phyloP scores from a whole-genome alignment of 2,329 filamentous ascomycete species.

The Fusarium dlaminii region DNA sequence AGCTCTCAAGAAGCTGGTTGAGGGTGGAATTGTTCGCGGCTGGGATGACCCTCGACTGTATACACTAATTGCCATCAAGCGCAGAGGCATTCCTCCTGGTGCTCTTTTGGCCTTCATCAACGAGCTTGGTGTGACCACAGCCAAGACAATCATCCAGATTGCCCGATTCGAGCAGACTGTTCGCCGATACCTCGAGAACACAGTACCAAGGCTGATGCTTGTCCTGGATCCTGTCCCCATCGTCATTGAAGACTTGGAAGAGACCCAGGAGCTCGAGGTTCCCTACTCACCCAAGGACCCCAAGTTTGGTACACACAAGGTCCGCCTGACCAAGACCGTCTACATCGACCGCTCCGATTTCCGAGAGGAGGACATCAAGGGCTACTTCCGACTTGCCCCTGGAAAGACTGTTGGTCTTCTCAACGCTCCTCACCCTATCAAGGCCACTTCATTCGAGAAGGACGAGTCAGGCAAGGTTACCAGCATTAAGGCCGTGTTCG shows the following conservation, averaged over 20 bases:
- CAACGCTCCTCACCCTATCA: constrained; percentile 76
- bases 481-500: constrained; percentile 70
- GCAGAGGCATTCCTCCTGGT: constrained; percentile 86
- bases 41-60: constrained; percentile 95
- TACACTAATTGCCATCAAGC: constrained; percentile 83
- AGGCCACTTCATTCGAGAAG: constrained; percentile 74
- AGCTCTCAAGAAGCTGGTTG: constrained; percentile 81
- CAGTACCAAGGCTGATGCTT: constrained; percentile 88
- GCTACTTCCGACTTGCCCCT: constrained; percentile 83
- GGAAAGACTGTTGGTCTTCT: constrained; percentile 81
- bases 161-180: constrained; percentile 86
- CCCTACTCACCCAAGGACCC: constrained; percentile 88
- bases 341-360: constrained; percentile 90
- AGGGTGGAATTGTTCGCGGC: constrained; percentile 78
- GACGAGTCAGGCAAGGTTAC: constrained; percentile 72
- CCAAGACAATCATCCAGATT: constrained; percentile 81
- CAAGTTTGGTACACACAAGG: constrained; percentile 67
- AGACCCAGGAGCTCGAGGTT: constrained; percentile 66
- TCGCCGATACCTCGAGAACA: constrained; percentile 85
- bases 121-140: constrained; percentile 89
- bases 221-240: constrained; percentile 87
- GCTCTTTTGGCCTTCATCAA: constrained; percentile 91
- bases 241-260: constrained; percentile 79
- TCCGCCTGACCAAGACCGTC: constrained; percentile 77
- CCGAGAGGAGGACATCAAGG: constrained; percentile 75